Evolutionary conservation across 2,329 filamentous ascomycete genomes (phyloP).

Genomic region (Phialocephala subalpina): DNA sequence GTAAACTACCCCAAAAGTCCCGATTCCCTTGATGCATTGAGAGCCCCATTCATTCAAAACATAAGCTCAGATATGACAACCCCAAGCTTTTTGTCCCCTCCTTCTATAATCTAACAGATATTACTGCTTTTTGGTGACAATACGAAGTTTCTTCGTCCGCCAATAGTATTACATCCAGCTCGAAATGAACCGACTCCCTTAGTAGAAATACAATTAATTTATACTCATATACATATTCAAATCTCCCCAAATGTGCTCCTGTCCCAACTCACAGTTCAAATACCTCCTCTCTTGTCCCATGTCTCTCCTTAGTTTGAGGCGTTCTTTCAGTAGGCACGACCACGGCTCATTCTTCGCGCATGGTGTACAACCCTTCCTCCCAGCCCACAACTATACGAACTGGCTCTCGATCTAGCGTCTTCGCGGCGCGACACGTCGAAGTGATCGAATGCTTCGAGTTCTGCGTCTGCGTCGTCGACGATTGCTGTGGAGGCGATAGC

Average conservation of each 20-base stretch:
- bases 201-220: background rate
- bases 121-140: too few relatives aligned
- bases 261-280: background rate
- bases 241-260: background rate
- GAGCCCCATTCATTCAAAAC: too few relatives aligned
- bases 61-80: too few relatives aligned
- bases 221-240: slow-evolving; percentile 1
- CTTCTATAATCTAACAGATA: too few relatives aligned
- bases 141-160: background rate
- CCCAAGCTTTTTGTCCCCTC: too few relatives aligned
- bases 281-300: background rate
- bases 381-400: slow-evolving; percentile 34
- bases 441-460: slow-evolving; percentile 26
- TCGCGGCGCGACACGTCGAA: slow-evolving; percentile 13
- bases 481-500: slow-evolving; percentile 43
- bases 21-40: too few relatives aligned
- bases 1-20: too few relatives aligned
- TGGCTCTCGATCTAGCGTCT: slow-evolving; percentile 31
- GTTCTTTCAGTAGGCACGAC: slow-evolving; percentile 14
- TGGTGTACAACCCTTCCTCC: slow-evolving; percentile 36
- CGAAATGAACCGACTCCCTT: background rate
- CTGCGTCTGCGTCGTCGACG: slow-evolving; percentile 26
- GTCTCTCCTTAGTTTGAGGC: background rate
- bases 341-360: slow-evolving; percentile 38
- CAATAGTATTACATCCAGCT: background rate